Evolutionary conservation across 495 filamentous ascomycete genomes (phyloP), one percentile per base, ranked within the genome.

Genomic region (Letharia columbiana): DNA sequence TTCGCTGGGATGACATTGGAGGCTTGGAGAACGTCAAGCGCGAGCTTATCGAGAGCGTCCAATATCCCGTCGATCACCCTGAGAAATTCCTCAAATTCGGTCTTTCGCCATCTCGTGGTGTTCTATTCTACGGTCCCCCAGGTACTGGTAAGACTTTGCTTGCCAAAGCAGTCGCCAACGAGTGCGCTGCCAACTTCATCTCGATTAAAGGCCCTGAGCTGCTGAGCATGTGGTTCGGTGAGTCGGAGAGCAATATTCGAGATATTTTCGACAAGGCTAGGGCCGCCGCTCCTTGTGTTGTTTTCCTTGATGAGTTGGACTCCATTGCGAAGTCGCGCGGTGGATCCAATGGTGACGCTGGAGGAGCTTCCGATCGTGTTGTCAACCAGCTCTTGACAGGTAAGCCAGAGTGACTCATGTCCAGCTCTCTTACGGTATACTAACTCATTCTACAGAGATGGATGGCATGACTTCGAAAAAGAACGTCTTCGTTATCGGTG

Each of bases 71-170:
- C 80, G 94, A 98, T 76, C 94, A 98, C 75, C 94, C 94, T 71
- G 94, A 98, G 77, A 98, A 95, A 83, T 98, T 98, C 87, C 92
- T 96, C 89, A 98, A 98, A 82, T 98, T 98, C 66, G 95, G 95
- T 80, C 87, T 98, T 65, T 96, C 91, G 47, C 94, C 94, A 65
- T 98, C 94, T 68, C 92, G 94, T 66, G 94, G 94, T 90, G 94
- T 98, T 62, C 84, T 98, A 59, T 98, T 98, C 82, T 98, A 96
- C 73, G 94, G 94, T 52, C 94, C 94, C 59, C 94, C 94, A 68
- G 94, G 94, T 90, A 98, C 95, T 72, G 94, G 94, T 96, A 98
- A 98, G 84, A 98, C 94, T 57, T 83, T 98, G 81, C 88, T 98
- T 81, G 94, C 94, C 77, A 98, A 98, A 83, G 94, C 94, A 66